Percentiles rank a stretch among this genome's conserved stretches.
These are phyloP conservation scores for Millerago galiae DNA, from an alignment of 805 yeast genomes.

Conservation along the genomic window DNA sequence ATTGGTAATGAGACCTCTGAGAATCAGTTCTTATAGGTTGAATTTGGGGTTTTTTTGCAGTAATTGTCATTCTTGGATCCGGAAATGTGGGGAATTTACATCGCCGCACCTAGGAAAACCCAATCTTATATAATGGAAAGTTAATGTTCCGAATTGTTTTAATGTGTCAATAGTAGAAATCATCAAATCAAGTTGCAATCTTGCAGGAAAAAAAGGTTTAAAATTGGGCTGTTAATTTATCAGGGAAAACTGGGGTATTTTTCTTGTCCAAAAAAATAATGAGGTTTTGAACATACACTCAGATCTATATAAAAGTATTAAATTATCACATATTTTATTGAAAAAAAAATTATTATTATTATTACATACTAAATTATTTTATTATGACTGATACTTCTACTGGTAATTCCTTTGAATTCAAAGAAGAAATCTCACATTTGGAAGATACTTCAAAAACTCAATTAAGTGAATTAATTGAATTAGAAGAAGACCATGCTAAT, in stretches of 20 bases:
- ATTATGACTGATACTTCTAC: constrained; percentile 2
- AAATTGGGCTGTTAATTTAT: neutral
- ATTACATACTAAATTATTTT: neutral
- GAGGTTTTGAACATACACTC: neutral
- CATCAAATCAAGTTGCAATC: too few species aligned
- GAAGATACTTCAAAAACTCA: constrained; percentile 1
- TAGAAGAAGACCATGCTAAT: neutral
- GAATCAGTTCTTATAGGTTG: neutral
- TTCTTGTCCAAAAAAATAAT: neutral
- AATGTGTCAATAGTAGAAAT: neutral
- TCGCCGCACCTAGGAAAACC: neutral
- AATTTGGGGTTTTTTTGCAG: neutral
- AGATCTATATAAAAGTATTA: neutral
- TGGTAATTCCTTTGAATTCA: constrained; percentile 4
- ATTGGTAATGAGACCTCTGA: neutral
- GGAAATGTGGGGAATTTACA: neutral
- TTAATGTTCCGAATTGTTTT: neutral
- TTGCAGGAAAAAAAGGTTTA: neutral
- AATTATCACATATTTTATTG: neutral
- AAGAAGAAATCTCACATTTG: constrained; percentile 2
- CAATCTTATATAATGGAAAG: neutral
- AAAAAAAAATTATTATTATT: neutral
- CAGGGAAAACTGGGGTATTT: neutral
- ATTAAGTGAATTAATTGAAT: too few species aligned
- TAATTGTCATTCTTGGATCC: neutral